phyloP scores from a whole-genome alignment of 2,329 filamentous ascomycete genomes.

The Botrytis fabae region DNA sequence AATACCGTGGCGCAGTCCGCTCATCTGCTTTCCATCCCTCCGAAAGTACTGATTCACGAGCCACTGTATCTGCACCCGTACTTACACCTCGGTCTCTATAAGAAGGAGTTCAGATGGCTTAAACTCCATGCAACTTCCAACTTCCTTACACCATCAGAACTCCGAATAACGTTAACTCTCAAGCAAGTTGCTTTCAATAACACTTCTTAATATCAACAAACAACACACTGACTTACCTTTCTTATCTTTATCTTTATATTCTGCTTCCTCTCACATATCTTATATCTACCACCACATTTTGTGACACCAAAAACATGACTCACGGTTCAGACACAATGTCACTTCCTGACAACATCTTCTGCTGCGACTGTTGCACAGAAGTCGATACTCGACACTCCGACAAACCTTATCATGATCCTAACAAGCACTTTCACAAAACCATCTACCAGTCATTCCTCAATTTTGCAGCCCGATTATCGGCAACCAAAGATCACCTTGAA shows the following conservation, averaged over 20 bases:
- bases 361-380: constrained; percentile 12
- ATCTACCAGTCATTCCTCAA: constrained; percentile 23
- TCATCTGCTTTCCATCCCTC: neutral
- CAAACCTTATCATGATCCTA: constrained; percentile 23
- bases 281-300: neutral
- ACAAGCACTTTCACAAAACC: constrained; percentile 19
- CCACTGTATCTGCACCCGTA: neutral
- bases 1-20: constrained; percentile 9
- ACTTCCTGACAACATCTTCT: constrained; percentile 20
- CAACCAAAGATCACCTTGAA: neutral
- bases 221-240: neutral
- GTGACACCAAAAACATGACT: constrained; percentile 11
- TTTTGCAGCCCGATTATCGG: constrained; percentile 15
- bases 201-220: neutral
- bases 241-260: constrained; percentile 3
- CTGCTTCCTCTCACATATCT: neutral
- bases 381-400: constrained; percentile 9
- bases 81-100: neutral
- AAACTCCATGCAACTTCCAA: neutral
- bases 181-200: constrained; percentile 1
- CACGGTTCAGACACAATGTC: neutral
- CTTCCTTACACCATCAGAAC: neutral
- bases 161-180: neutral
- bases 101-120: neutral
- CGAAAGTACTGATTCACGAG: constrained; percentile 6